phyloP scores from a whole-genome alignment of 2,329 filamentous ascomycete genomes.

The Trichoderma semiorbis region DNA sequence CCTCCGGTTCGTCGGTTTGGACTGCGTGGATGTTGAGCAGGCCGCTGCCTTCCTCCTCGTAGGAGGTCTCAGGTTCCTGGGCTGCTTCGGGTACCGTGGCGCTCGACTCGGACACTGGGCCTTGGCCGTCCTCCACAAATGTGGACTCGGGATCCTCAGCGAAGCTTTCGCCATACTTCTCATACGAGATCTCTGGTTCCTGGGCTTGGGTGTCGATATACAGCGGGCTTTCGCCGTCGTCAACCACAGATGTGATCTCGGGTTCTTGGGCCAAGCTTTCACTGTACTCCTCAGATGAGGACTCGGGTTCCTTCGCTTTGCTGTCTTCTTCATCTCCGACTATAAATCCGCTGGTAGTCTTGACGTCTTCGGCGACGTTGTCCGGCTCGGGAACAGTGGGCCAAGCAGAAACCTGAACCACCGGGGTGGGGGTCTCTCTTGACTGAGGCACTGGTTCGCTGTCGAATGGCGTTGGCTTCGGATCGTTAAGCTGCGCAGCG shows the following conservation, averaged over 20 bases:
- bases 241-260: not conserved
- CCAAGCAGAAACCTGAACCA: conserved; percentile 9
- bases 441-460: conserved; percentile 7
- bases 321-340: not conserved
- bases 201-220: not conserved
- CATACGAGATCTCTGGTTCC: not conserved
- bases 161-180: conserved; percentile 3
- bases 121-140: conserved; percentile 1
- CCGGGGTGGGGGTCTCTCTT: not conserved
- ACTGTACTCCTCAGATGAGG: not conserved
- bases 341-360: not conserved
- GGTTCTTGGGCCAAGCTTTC: conserved; percentile 14
- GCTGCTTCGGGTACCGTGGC: conserved; percentile 9
- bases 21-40: conserved; percentile 3
- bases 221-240: conserved; percentile 13
- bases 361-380: conserved; percentile 2
- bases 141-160: conserved; percentile 7
- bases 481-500: conserved; percentile 4
- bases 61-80: conserved; percentile 7
- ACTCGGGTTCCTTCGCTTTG: conserved; percentile 13
- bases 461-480: not conserved
- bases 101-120: not conserved
- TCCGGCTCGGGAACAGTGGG: conserved; percentile 12
- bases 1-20: not conserved
- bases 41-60: conserved; percentile 7